Evolutionary conservation across 2,329 filamentous ascomycete genomes (phyloP), one percentile per base, ranked within the genome.

Genomic region (Monilinia polystroma): DNA sequence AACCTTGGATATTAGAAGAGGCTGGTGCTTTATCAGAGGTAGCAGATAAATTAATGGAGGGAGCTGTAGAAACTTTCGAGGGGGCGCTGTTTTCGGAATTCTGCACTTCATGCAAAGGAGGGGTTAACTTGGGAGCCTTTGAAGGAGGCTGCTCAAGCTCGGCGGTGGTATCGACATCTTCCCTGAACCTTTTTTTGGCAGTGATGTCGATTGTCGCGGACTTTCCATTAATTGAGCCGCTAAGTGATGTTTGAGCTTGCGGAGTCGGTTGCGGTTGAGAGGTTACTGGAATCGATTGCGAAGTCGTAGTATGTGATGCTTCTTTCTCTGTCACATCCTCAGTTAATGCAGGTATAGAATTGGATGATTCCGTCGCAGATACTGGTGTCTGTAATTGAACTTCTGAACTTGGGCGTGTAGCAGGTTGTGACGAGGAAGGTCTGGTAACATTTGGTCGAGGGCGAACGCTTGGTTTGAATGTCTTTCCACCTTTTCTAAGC

Each of bases 401-500:
- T 68, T 78, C 77, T 65, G 77, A 75, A 70, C 79, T 81, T 52
- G 79, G 74, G 66, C 76, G 75, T 53, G 78, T 70, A 43, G 80
- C 76, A 54, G 80, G 73, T 58, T 76, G 75, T 66, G 74, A 74
- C 67, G 78, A 75, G 67, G 76, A 73, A 67, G 80, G 76, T 66
- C 80, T 78, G 70, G 81, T 80, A 69, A 82, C 80, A 67, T 83
- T 81, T 74, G 70, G 71, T 67, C 87, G 85, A 70, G 82, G 76
- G 43, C 85, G 85, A 70, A 85, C 85, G 79, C 90, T 92, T 55
- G 89, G 89, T 76, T 90, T 70, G 80, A 92, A 91, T 3, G 63
- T 63, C 59, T 73, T 75, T 32, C 29, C 62, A 38, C 65, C 65
- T 56, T 66, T 66, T 18, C 59, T 66, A 11, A 66, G 29, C 65